A percentile compares a stretch with the other conserved stretches of the same genome.
phyloP scores from a whole-genome alignment of 805 yeast genomes.

The Yueomyces sinensis region DNA sequence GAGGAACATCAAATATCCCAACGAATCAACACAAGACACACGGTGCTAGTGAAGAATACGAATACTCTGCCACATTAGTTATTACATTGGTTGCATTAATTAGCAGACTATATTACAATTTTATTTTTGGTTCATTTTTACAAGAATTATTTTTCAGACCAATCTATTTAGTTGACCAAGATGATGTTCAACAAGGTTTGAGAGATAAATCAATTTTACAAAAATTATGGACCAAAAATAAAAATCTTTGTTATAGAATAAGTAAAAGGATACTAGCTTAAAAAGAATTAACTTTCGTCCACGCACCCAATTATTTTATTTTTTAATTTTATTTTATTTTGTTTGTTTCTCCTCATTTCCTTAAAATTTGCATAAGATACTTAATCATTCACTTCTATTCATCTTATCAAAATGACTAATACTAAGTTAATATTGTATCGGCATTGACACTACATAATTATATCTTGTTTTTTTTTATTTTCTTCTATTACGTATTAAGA shows the following conservation, averaged over 20 bases:
- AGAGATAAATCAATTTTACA: slow-evolving; percentile 20
- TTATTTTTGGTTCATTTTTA: slow-evolving; percentile 46
- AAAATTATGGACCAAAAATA: slow-evolving; percentile 20
- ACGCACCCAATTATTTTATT: too few species aligned
- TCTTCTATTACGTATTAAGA: too few species aligned
- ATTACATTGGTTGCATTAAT: slow-evolving; percentile 35
- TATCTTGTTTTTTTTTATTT: too few species aligned
- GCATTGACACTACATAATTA: too few species aligned
- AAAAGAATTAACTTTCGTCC: too few species aligned
- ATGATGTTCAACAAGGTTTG: slow-evolving; percentile 25
- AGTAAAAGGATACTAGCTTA: slow-evolving; percentile 12
- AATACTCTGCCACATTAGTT: slow-evolving; percentile 43
- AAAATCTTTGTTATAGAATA: slow-evolving; percentile 20
- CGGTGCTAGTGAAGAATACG: slow-evolving; percentile 48
- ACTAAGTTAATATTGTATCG: too few species aligned
- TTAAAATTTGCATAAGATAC: too few species aligned
- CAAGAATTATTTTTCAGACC: slow-evolving; percentile 39
- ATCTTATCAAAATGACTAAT: too few species aligned
- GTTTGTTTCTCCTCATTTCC: too few species aligned
- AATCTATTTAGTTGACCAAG: slow-evolving; percentile 27
- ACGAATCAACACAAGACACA: slow-evolving; percentile 24
- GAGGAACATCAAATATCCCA: background rate
- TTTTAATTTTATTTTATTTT: too few species aligned
- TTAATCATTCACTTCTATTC: too few species aligned
- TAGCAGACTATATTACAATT: slow-evolving; percentile 45